Evolutionary conservation across 1,284 basidiomycete species (phyloP), one percentile per base, ranked within the genome.

Genomic region (Marasmius tenuissimus): DNA sequence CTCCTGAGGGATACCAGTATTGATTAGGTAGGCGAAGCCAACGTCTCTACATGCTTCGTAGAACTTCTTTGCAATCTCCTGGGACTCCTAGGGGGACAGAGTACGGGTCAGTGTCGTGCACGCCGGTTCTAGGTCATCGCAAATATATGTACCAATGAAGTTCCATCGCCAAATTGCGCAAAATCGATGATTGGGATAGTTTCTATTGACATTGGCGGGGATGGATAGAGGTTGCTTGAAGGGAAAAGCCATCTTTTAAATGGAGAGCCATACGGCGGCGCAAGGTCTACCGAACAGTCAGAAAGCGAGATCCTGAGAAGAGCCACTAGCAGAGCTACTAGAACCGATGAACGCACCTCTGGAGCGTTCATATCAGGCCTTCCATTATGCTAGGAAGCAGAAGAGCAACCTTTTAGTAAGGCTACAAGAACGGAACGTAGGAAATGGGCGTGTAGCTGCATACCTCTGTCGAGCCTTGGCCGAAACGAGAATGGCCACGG

Each of bases 351-450:
- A 2, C 81, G 79, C 8, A 69, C 65, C 10, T 76, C 71, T 0
- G 84, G 82, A 67, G 84, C 78, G 69, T 88, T 84, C 0, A 87
- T 80, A 67, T 89, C 85, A 6, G 88, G 74, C 0, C 87, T 86
- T 3, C 86, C 85, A 4, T 81, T 77, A 18, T 81, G 74, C 27
- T 27, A 27, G 27, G 27, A 27, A 2, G 27, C 27, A 27, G n/a
- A 27, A 2, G 27, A 27, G n/a, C n/a, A 27, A 27, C 27, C 27
- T 27, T 2, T 27, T 27, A 27, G 27, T 2, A 27, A 27, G 27
- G 4, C 27, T 27, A 4, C 27, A 27, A 4, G 27, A 27, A 4
- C 2, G 4, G 27, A 27, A 27, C 4, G 27, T 27, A 27, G 27
- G 27, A 27, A 27, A 27, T 27, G 27, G 4, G 27, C 27, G 27